A percentile compares a stretch with the other conserved stretches of the same genome.
These are phyloP conservation scores for Colletotrichum australisinense DNA, from an alignment of 2,329 filamentous ascomycete species.

Conservation along the genomic window DNA sequence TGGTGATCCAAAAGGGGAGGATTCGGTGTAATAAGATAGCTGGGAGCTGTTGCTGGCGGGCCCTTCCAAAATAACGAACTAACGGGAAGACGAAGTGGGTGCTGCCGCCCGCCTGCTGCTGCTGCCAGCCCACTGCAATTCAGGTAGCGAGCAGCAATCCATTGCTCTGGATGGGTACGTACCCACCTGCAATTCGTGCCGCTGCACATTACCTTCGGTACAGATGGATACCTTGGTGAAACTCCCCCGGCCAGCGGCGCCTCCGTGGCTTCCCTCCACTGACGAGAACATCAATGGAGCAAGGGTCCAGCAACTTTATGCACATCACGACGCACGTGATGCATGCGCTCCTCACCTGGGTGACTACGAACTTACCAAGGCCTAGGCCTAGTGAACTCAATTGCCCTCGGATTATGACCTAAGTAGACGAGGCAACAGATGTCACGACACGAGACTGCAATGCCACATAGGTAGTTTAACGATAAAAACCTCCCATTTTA, in stretches of 20 bases:
- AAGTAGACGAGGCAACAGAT: background rate
- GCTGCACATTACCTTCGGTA: constrained; percentile 5
- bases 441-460: background rate
- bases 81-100: constrained; percentile 28
- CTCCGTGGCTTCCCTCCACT: constrained; percentile 22
- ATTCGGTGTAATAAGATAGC: constrained; percentile 28
- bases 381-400: too few relatives aligned
- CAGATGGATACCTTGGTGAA: constrained; percentile 30
- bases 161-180: constrained; percentile 16
- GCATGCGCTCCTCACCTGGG: constrained; percentile 7
- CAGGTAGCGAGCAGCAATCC: constrained; percentile 16
- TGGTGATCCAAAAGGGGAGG: constrained; percentile 35
- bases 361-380: background rate
- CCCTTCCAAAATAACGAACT: constrained; percentile 25
- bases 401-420: background rate
- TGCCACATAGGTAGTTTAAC: background rate
- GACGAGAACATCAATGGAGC: constrained; percentile 12
- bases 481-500: constrained; percentile 30
- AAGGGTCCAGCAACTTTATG: constrained; percentile 32
- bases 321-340: constrained; percentile 27
- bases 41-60: constrained; percentile 29
- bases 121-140: constrained; percentile 2
- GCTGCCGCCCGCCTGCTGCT: constrained; percentile 10
- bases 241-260: constrained; percentile 33
- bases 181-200: constrained; percentile 14